Evolutionary conservation across 2,329 filamentous ascomycete species (phyloP).

Genomic region (Aureobasidium zeae): DNA sequence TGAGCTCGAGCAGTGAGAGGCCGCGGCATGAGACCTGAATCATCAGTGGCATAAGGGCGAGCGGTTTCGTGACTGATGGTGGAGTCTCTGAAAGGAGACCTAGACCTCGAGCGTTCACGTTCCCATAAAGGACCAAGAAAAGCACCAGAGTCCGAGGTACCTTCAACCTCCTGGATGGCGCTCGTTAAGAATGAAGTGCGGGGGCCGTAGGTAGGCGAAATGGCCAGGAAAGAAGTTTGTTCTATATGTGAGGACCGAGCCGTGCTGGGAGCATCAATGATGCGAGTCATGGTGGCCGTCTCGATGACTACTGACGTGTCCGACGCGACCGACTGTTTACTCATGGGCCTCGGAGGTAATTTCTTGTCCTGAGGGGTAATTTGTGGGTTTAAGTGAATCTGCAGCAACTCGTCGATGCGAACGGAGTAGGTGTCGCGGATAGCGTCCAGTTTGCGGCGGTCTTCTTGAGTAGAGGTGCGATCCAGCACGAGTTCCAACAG

Average conservation of each 20-base stretch:
- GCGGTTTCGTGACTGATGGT: conserved; percentile 8
- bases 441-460: conserved; percentile 80
- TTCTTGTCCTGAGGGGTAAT: conserved; percentile 52
- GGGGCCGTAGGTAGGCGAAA: conserved; percentile 15
- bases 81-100: conserved; percentile 15
- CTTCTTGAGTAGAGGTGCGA: conserved; percentile 74
- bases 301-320: conserved; percentile 38
- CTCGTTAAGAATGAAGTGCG: conserved; percentile 34
- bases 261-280: conserved; percentile 32
- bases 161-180: conserved; percentile 35
- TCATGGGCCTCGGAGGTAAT: conserved; percentile 61
- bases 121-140: conserved; percentile 20
- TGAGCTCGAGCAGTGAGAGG: conserved; percentile 59
- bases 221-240: conserved; percentile 3
- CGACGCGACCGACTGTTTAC: conserved; percentile 37
- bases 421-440: conserved; percentile 88
- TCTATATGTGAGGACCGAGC: conserved; percentile 1
- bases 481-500: conserved; percentile 80
- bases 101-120: conserved; percentile 18
- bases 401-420: conserved; percentile 76
- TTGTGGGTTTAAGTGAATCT: conserved; percentile 48
- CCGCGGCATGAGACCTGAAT: conserved; percentile 51
- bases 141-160: conserved; percentile 11
- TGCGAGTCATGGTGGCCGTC: conserved; percentile 45
- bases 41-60: conserved; percentile 9